Evolutionary conservation across 2,329 filamentous ascomycete genomes (phyloP), one percentile per base, ranked within the genome.

Genomic region (Byssothecium circinans): DNA sequence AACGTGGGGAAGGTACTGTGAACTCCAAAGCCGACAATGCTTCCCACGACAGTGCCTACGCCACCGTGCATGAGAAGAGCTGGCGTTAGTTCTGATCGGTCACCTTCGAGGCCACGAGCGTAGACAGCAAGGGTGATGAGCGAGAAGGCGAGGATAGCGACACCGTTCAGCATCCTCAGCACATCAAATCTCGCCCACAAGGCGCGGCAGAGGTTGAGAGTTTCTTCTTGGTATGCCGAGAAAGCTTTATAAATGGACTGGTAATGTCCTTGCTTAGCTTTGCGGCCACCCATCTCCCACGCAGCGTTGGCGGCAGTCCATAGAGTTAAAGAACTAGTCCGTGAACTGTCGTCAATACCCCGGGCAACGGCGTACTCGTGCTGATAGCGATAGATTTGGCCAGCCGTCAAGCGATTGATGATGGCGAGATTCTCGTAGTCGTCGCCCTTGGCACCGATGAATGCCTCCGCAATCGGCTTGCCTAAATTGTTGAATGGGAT

Each of bases 401-500:
- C 89, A 19, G 90, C 84, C 1, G 91, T 81, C 49, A 96, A 75
- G 20, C 87, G 85, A 43, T 86, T 88, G 0, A 91, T 91, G 2
- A 81, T 77, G 0, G 88, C 89, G 34, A 99, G 75, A 56, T 89
- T 94, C 38, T 83, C 77, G 82, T 86, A 94, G 50, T 89, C 81
- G 27, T 82, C 80, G 23, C 87, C 87, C 18, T 81, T 78, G 1
- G 75, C 71, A 1, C 89, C 88, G 15, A 86, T 80, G 71, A 99
- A 99, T 2, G 91, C 91, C 71, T 99, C 94, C 57, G 95, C 89
- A 52, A 99, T 96, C 0, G 94, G 94, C 6, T 82, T 85, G 41
- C 94, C 94, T 6, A 99, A 81, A 65, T 94, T 99, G 70, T 97
- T 99, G 76, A 90, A 99, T 0, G 94, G 94, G 51, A 99, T 91